phyloP scores from a whole-genome alignment of 768 basidiomycete species.

The Astraeus odoratus region DNA sequence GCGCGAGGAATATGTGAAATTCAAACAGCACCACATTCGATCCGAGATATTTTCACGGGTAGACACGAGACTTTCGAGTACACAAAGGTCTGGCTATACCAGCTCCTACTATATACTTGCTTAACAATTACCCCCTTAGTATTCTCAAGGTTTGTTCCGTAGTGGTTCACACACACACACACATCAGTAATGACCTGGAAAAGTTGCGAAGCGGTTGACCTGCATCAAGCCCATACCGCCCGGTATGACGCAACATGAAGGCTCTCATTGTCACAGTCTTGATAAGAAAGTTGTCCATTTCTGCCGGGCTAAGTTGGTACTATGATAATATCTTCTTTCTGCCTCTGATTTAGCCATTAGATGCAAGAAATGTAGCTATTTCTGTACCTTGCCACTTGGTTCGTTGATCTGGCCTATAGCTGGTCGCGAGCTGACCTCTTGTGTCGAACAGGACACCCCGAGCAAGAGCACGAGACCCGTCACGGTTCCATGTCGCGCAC shows the following conservation, averaged over 20 bases:
- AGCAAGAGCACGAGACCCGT: conserved; percentile 54
- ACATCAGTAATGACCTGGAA: neutral
- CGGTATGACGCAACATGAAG: conserved; percentile 32
- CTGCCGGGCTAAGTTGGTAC: conserved; percentile 36
- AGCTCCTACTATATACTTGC: neutral
- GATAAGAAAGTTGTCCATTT: conserved; percentile 40
- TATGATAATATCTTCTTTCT: neutral
- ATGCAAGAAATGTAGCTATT: conserved; percentile 46
- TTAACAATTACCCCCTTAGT: conserved; percentile 22
- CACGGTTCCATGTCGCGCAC: conserved; percentile 60
- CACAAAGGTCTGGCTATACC: conserved; percentile 39
- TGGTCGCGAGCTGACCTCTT: neutral
- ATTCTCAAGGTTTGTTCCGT: conserved; percentile 35
- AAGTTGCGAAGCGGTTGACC: conserved; percentile 40
- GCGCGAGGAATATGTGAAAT: conserved; percentile 50
- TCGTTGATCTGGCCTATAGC: neutral
- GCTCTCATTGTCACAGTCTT: conserved; percentile 37
- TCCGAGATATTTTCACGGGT: conserved; percentile 56
- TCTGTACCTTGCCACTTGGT: conserved; percentile 48
- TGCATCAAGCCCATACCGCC: conserved; percentile 40
- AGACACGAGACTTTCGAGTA: conserved; percentile 55
- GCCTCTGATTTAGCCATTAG: conserved; percentile 14
- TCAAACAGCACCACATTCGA: conserved; percentile 46
- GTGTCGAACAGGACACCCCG: conserved; percentile 40
- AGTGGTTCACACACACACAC: too few relatives aligned